phyloP scores from a whole-genome alignment of 2,329 filamentous ascomycete species.

The Colletotrichum destructivum region DNA sequence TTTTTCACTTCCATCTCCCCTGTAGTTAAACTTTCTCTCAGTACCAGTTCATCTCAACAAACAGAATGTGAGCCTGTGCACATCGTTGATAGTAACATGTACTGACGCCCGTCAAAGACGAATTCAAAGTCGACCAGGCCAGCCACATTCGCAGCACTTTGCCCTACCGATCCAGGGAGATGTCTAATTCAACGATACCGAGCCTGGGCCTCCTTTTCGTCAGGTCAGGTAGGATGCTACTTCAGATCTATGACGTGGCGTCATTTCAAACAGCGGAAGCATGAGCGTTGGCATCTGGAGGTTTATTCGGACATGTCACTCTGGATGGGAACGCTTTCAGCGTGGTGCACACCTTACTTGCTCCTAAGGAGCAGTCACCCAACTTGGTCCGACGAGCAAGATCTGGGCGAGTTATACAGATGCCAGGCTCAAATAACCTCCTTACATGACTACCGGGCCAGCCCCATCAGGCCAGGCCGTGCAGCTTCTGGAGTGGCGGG shows the following conservation, averaged over 20 bases:
- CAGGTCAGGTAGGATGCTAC: not conserved
- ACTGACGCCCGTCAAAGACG: not conserved
- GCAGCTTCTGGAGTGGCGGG: slow-evolving; percentile 20
- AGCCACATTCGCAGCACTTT: not conserved
- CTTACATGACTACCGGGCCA: not conserved
- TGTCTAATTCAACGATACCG: not conserved
- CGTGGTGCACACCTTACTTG: not conserved
- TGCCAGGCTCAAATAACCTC: slow-evolving; percentile 19
- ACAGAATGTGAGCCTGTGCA: not conserved
- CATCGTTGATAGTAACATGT: not conserved
- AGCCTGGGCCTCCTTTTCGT: not conserved
- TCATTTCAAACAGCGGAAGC: slow-evolving; percentile 3
- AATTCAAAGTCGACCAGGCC: not conserved
- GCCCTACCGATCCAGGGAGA: too few species aligned
- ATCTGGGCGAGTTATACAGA: not conserved
- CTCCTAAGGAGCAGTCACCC: slow-evolving; percentile 6
- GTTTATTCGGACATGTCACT: slow-evolving; percentile 6
- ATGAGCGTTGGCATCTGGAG: not conserved
- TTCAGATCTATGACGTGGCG: slow-evolving; percentile 7
- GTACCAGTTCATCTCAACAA: not conserved
- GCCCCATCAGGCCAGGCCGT: not conserved
- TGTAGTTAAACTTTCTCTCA: too few species aligned
- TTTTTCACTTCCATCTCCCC: too few species aligned
- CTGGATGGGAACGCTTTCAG: slow-evolving; percentile 11
- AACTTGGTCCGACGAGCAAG: slow-evolving; percentile 5